phyloP scores from a whole-genome alignment of 2,329 filamentous ascomycete species.

The Fonsecaea multimorphosa region DNA sequence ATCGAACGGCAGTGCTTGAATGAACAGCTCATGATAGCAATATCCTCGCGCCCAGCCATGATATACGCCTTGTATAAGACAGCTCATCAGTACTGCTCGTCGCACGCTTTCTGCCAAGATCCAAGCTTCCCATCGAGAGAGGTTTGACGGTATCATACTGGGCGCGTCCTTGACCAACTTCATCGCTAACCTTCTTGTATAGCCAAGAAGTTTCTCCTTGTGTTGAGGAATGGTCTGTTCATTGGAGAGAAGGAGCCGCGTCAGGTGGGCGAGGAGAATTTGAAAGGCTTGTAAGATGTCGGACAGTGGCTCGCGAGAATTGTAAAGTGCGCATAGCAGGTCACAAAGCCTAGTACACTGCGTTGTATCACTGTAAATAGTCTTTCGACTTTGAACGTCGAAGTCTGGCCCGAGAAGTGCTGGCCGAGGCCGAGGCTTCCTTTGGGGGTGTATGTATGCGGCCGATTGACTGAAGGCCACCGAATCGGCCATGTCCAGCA shows the following conservation, averaged over 20 bases:
- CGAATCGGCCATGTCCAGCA: conserved; percentile 12
- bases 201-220: conserved; percentile 2
- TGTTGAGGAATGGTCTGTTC: not conserved
- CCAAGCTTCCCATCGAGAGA: conserved; percentile 16
- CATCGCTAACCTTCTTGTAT: conserved; percentile 9
- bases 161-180: conserved; percentile 7
- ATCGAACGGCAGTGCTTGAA: conserved; percentile 21
- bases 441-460: conserved; percentile 8
- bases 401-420: conserved; percentile 1
- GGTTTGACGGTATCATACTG: not conserved
- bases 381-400: not conserved
- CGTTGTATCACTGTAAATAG: not conserved
- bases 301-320: conserved; percentile 1
- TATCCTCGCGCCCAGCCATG: conserved; percentile 4
- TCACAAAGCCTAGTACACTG: not conserved
- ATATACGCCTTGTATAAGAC: conserved; percentile 15
- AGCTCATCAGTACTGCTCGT: conserved; percentile 14
- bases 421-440: conserved; percentile 2
- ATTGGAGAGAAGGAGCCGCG: conserved; percentile 1
- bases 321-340: conserved; percentile 1
- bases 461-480: conserved; percentile 7
- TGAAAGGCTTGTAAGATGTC: conserved; percentile 14
- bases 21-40: conserved; percentile 16
- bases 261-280: conserved; percentile 4
- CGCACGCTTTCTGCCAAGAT: conserved; percentile 16